Evolutionary conservation across 1,139 yeast species (phyloP).

Genomic region (Yamadazyma blattariae): DNA sequence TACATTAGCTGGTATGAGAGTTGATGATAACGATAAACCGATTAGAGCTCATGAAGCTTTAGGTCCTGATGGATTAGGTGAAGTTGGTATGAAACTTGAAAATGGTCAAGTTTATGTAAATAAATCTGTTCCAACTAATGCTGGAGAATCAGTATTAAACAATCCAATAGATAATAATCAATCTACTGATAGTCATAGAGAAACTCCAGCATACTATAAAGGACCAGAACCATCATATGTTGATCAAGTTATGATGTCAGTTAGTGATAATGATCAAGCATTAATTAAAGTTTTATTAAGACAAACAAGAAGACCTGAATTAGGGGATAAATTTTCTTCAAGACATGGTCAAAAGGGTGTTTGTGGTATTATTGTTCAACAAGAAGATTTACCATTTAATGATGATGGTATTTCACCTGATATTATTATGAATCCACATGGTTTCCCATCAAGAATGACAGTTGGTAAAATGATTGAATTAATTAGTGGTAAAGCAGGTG

Average conservation of each 20-base stretch:
- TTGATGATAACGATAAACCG: constrained; percentile 74
- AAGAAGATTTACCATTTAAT: constrained; percentile 93
- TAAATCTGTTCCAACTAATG: constrained; percentile 86
- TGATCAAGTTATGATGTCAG: constrained; percentile 97
- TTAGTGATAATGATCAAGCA: constrained; percentile 92
- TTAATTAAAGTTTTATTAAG: constrained; percentile 85
- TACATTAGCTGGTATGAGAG: constrained; percentile 86
- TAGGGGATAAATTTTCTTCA: constrained; percentile 96
- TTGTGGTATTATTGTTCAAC: constrained; percentile 95
- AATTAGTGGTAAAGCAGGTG: constrained; percentile 97
- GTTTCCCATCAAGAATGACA: constrained; percentile 99
- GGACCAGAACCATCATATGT: constrained; percentile 95
- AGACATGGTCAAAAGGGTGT: constrained; percentile 99
- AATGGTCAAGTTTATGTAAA: constrained; percentile 94
- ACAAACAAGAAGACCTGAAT: constrained; percentile 96
- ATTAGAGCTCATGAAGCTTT: constrained; percentile 82
- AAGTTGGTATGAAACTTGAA: constrained; percentile 87
- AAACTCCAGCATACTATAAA: constrained; percentile 86
- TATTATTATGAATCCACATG: constrained; percentile 98
- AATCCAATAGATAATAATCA: constrained; percentile 19
- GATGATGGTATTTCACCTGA: constrained; percentile 91
- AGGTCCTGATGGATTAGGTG: constrained; percentile 96
- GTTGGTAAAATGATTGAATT: constrained; percentile 98
- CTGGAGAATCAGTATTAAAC: constrained; percentile 67
- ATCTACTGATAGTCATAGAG: constrained; percentile 65